Base-by-base conservation (phyloP, 2,329 filamentous ascomycete species). In the Ascochyta clinopodiicola region DNA sequence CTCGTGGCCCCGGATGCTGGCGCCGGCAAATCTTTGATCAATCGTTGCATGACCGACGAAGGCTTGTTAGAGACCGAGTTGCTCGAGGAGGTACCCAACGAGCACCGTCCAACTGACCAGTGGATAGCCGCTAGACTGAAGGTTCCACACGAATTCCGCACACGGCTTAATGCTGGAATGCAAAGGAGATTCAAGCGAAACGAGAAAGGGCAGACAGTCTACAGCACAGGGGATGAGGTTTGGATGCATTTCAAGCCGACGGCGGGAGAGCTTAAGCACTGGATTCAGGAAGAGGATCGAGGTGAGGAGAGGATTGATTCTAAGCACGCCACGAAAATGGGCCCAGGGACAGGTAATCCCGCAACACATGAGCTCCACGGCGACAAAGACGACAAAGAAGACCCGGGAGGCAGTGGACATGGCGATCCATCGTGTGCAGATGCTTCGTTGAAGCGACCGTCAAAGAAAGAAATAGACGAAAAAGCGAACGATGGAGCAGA, bases 111-210 rank as follows among this genome's bases (percentile, higher is more conserved):
- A 0, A 75, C 82, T 22, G 78, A 85, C 19, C 85, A 85, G 66
- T 87, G 80, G 77, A 83, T 84, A 32, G 86, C 83, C 0, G 78
- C 82, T 39, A 75, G 82, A 39, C 75, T 88, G 44, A 81, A 80
- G 62, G 84, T 89, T 36, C 79, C 80, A 22, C 80, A 88, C 63
- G 84, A 89, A 61, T 80, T 85, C 59, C 73, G 79, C 25, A 79
- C 80, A 38, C 75, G 86, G 17, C 45, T 84, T 17, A 78, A 73
- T 40, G 77, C 78, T 2, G 78, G 75, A 67, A 59, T 82, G 49
- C 76, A 76, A 47, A 74, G 78, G 52, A 64, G 56, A 27, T 47
- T 67, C 22, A 66, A 65, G 24, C 75, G 64, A n/a, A 66, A 77
- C 53, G 56, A 72, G 10, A 77, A 76, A 40, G 66, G 72, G 25